Evolutionary conservation across 345 rosid genomes (phyloP), one percentile per base, ranked within the genome.

Genomic region (Clarkia xantiana): DNA sequence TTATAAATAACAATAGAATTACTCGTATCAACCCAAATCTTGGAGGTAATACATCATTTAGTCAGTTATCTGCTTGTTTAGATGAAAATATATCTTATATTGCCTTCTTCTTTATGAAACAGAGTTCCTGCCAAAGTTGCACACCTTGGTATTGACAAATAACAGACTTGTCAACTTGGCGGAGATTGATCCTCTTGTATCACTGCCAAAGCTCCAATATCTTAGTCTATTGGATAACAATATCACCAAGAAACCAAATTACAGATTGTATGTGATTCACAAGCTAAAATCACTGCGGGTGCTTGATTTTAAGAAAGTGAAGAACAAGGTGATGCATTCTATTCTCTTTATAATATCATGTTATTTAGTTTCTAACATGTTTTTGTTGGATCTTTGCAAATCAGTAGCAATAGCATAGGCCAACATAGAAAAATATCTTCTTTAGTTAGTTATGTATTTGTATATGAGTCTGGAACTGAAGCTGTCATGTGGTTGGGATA

Each of bases 141-240:
- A 87, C 73, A 57, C 95, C 1, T 71, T 93, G 64, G 73, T 93
- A 60, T 88, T 93, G 51, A 87, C 96, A 23, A 93, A 93, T 63
- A 93, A 93, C 60, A 76, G 99, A 76, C 87, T 93, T 58, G 99
- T 93, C 66, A 93, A 93, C 77, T 74, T 93, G 71, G 86, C 67
- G 59, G 99, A 93, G 74, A 87, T 93, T 57, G 99, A 93, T 65
- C 96, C 99, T 57, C 82, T 93, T 44, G 66, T 82, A 39, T 87
- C 99, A 40, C 73, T 93, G 38, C 76, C 82, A 13, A 84, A 78
- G 77, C 85, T 93, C 69, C 95, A 77, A 63, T 75, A 76, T 71
- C 95, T 93, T 51, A 82, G 88, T 64, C 77, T 93, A 17, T 69
- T 93, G 82, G 96, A 93, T 67, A 93, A 87, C 55, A 93, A 71